Evolutionary conservation across 352 stramenopile species (phyloP).

Genomic region (Porosira glacialis): DNA sequence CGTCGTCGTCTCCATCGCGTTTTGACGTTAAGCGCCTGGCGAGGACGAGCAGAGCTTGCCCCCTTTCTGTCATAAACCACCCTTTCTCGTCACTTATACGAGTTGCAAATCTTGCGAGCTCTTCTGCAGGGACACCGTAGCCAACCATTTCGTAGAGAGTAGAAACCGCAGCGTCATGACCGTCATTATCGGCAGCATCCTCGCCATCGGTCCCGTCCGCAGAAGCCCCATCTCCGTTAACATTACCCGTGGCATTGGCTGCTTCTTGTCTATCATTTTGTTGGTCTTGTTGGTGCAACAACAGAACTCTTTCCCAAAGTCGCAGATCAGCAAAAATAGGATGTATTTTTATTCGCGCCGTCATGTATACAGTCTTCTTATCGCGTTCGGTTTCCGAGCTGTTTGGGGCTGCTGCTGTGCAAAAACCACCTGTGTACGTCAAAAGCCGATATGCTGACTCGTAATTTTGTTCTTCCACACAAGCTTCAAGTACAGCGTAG

Average conservation of each 20-base stretch:
- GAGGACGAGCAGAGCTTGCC: slow-evolving; percentile 68
- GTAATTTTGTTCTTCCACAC: slow-evolving; percentile 71
- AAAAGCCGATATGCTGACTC: slow-evolving; percentile 73
- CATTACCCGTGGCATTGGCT: slow-evolving; percentile 11
- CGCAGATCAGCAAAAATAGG: slow-evolving; percentile 76
- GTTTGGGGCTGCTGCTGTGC: slow-evolving; percentile 34
- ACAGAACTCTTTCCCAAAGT: slow-evolving; percentile 72
- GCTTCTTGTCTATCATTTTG: slow-evolving; percentile 40
- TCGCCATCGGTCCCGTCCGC: slow-evolving; percentile 45
- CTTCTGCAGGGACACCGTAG: slow-evolving; percentile 73
- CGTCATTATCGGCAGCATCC: slow-evolving; percentile 33
- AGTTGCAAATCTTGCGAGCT: slow-evolving; percentile 74
- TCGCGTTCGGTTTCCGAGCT: slow-evolving; percentile 17
- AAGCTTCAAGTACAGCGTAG: slow-evolving; percentile 78
- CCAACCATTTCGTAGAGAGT: slow-evolving; percentile 83
- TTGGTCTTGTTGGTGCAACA: slow-evolving; percentile 65
- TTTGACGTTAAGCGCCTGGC: slow-evolving; percentile 65
- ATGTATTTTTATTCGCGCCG: slow-evolving; percentile 68
- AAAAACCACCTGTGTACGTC: slow-evolving; percentile 73
- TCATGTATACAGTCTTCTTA: slow-evolving; percentile 68
- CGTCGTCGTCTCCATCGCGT: slow-evolving; percentile 59
- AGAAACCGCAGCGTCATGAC: slow-evolving; percentile 69
- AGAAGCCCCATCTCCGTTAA: slow-evolving; percentile 7
- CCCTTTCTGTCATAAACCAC: slow-evolving; percentile 76
- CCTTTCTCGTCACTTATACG: slow-evolving; percentile 67